Evolutionary conservation across 345 rosid genomes (phyloP), one percentile per base, ranked within the genome.

Genomic region (Leavenworthia alabamica): DNA sequence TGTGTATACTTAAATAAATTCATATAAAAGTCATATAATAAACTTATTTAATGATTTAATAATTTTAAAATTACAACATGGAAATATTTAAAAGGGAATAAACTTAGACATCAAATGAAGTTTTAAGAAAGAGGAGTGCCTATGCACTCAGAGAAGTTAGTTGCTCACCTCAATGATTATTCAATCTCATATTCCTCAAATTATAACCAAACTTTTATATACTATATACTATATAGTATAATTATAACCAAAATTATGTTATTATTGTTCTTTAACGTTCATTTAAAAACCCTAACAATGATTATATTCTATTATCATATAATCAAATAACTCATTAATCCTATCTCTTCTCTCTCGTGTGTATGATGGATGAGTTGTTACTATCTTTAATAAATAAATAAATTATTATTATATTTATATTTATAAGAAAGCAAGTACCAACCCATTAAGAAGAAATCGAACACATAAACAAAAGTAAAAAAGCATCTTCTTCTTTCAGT

Each of bases 281-380:
- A 28, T 41, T 55, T 5, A 23, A 11, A 42, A 29, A 29, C 49
- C 16, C 7, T 2, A 20, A 67, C 36, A 40, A 27, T 29, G 19
- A 20, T 67, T 48, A 49, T 22, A 29, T n/a, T 15, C 0, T n/a
- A n/a, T n/a, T n/a, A n/a, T n/a, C n/a, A n/a, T n/a, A n/a, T n/a
- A n/a, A n/a, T n/a, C n/a, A n/a, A n/a, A n/a, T n/a, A n/a, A 69
- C 48, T 69, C 27, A 52, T 60, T 61, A 53, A 55, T 52, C 22
- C 62, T 33, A 54, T 69, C 60, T 53, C 68, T 27, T 24, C 64
- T 26, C 42, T 61, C 62, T 70, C 51, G 68, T 61, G 68, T 50
- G 67, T 23, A 31, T 51, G 66, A 41, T 24, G 19, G 32, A 36
- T 41, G 50, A 41, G 26, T 29, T 53, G 48, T 27, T 39, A 16